A percentile compares a stretch with the other conserved stretches of the same genome.
phyloP scores from a whole-genome alignment of 352 stramenopile genomes.

The Aphanomyces stellatus region DNA sequence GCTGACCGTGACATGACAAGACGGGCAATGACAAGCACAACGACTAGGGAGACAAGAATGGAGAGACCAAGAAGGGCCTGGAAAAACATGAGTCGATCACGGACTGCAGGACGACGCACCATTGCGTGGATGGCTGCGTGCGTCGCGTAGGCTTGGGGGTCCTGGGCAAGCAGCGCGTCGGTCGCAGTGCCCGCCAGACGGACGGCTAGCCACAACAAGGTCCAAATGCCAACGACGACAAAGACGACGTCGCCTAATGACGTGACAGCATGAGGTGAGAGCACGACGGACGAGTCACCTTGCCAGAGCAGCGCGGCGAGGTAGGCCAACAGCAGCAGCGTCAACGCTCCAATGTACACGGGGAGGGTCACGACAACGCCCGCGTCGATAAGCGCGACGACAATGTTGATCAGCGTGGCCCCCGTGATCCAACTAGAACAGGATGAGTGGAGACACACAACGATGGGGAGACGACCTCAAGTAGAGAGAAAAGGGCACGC shows the following conservation, averaged over 20 bases:
- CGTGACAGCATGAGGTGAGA: constrained; percentile 44
- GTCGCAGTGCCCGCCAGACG: neutral
- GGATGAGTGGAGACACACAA: neutral
- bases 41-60: neutral
- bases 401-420: constrained; percentile 60
- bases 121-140: neutral
- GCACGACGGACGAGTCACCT: constrained; percentile 24
- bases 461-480: constrained; percentile 31
- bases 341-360: constrained; percentile 32
- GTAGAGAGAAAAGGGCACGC: constrained; percentile 48
- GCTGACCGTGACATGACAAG: too few relatives aligned
- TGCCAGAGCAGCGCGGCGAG: neutral
- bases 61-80: neutral
- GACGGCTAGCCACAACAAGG: constrained; percentile 39
- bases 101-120: neutral
- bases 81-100: neutral
- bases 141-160: neutral
- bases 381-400: constrained; percentile 43
- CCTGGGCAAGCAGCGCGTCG: neutral
- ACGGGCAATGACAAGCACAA: neutral
- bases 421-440: constrained; percentile 41
- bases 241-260: constrained; percentile 53
- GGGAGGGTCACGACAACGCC: constrained; percentile 41
- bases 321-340: neutral
- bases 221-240: constrained; percentile 52